These are phyloP conservation scores for Rugonectria rugulosa DNA, from an alignment of 2,329 filamentous ascomycete species.

Conservation along the genomic window DNA sequence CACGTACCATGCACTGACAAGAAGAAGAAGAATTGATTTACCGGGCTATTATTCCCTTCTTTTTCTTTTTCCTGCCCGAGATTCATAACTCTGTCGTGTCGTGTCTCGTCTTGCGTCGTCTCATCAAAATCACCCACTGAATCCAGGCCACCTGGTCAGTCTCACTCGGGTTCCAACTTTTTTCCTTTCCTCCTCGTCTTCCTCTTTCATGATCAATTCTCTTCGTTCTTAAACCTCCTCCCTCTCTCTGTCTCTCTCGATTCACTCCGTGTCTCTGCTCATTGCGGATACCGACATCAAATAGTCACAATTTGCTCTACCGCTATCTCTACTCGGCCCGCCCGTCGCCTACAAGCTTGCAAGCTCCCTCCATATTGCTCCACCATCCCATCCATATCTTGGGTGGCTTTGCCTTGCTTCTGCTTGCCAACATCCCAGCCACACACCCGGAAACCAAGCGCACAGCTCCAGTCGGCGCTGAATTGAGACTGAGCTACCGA, in stretches of 20 bases:
- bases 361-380: neutral
- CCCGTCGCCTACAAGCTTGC: neutral
- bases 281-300: constrained; percentile 3
- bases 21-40: neutral
- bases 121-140: too few relatives aligned
- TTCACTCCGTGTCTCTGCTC: constrained; percentile 1
- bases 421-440: constrained; percentile 10
- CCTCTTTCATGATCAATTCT: too few relatives aligned
- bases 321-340: constrained; percentile 12
- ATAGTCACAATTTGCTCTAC: neutral
- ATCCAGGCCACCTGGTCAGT: too few relatives aligned
- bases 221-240: too few relatives aligned
- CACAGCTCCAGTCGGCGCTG: too few relatives aligned
- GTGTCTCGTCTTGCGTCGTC: neutral
- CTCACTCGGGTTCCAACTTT: neutral
- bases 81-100: too few relatives aligned
- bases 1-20: constrained; percentile 26
- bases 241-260: too few relatives aligned
- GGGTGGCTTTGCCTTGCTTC: constrained; percentile 8
- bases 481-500: neutral
- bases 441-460: too few relatives aligned
- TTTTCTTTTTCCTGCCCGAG: neutral
- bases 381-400: constrained; percentile 5
- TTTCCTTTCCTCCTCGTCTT: too few relatives aligned
- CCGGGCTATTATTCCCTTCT: neutral